phyloP scores from a whole-genome alignment of 1,284 basidiomycete species.

The Ganoderma leucocontextum region DNA sequence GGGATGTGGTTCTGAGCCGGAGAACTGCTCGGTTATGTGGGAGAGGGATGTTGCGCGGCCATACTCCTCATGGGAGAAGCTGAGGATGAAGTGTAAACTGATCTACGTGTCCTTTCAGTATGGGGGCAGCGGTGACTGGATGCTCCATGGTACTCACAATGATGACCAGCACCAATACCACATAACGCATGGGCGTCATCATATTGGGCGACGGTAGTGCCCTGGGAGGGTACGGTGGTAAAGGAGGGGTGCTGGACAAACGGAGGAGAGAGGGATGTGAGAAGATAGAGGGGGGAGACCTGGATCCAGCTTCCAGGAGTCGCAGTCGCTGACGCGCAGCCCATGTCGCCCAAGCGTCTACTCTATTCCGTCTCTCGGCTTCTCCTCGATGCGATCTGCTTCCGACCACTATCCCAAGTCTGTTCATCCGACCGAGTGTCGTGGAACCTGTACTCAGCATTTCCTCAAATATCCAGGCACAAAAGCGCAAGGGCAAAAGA shows the following conservation, averaged over 20 bases:
- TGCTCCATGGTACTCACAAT: constrained; percentile 55
- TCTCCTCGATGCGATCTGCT: not conserved
- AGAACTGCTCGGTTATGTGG: constrained; percentile 57
- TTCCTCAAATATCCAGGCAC: too few relatives aligned
- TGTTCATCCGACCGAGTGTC: too few relatives aligned
- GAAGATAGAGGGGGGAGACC: constrained; percentile 9
- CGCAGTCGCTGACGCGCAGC: not conserved
- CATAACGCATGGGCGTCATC: constrained; percentile 82
- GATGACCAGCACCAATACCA: constrained; percentile 70
- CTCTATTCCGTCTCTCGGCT: too few relatives aligned
- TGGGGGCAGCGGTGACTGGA: not conserved
- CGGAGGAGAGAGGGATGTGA: constrained; percentile 11
- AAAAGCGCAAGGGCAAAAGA: not conserved
- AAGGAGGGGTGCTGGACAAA: constrained; percentile 20
- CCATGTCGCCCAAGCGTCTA: not conserved
- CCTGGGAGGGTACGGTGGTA: constrained; percentile 24
- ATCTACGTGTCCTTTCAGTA: constrained; percentile 51
- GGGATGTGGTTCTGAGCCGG: constrained; percentile 43
- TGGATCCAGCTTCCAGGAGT: not conserved
- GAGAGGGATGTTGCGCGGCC: constrained; percentile 69
- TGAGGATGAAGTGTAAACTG: constrained; percentile 75
- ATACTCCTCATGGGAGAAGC: constrained; percentile 75
- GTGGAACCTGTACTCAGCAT: too few relatives aligned
- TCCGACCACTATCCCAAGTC: not conserved
- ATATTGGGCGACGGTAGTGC: constrained; percentile 52